These are phyloP conservation scores for Sporothrix pseudoabietina DNA, from an alignment of 2,329 filamentous ascomycete genomes.

Conservation along the genomic window DNA sequence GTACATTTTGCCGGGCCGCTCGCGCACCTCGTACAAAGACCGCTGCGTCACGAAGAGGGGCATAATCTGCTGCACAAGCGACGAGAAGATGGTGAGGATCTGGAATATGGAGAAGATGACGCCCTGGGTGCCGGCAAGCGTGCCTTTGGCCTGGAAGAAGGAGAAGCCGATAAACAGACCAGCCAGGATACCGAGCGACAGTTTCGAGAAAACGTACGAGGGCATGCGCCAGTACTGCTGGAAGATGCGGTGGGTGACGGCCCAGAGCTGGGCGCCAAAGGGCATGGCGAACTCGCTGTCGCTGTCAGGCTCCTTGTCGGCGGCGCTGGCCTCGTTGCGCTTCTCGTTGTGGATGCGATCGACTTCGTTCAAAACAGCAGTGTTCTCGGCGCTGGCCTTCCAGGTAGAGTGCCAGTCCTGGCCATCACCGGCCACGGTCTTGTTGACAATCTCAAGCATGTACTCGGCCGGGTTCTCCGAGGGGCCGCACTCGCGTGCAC, in stretches of 20 bases:
- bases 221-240: conserved; percentile 79
- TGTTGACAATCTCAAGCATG: conserved; percentile 64
- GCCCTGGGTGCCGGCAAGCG: conserved; percentile 64
- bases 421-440: conserved; percentile 55
- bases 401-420: conserved; percentile 61
- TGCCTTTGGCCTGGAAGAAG: conserved; percentile 60
- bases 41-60: conserved; percentile 68
- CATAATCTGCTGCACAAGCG: conserved; percentile 63
- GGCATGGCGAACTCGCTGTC: conserved; percentile 69
- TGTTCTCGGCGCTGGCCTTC: conserved; percentile 54
- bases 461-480: conserved; percentile 81
- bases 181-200: conserved; percentile 51
- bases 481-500: conserved; percentile 57
- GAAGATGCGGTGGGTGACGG: conserved; percentile 67
- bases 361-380: conserved; percentile 70
- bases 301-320: conserved; percentile 38
- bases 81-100: conserved; percentile 64
- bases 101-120: conserved; percentile 62
- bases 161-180: conserved; percentile 66
- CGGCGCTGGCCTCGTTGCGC: conserved; percentile 48
- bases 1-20: conserved; percentile 66
- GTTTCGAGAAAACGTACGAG: conserved; percentile 73
- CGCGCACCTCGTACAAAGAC: conserved; percentile 66
- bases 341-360: conserved; percentile 35
- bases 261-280: conserved; percentile 60